Base-by-base conservation (phyloP, 805 yeast genomes). In the Zygosaccharomyces bisporus region DNA sequence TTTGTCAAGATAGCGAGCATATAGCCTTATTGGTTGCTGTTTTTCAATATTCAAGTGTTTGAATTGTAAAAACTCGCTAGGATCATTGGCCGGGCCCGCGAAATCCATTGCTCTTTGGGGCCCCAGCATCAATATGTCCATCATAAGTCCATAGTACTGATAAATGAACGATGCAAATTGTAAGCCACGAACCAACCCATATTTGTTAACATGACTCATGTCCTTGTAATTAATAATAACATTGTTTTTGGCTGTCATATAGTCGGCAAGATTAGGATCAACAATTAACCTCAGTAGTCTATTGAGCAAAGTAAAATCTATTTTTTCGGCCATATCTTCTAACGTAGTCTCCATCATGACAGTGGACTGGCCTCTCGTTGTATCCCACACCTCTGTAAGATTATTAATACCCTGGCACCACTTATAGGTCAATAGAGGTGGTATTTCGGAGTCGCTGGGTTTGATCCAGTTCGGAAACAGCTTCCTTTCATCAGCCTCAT, bases 401-500 rank as follows among this genome's bases (percentile, higher is more conserved):
- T 88, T 87, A 61, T 88, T 91, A 37, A 93, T 73, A 10, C 96
- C 96, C 57, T 86, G 95, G 56, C 88, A 81, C 95, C 96, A 93
- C 60, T 90, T 91, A 67, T 91, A 89, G 1, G 86, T 95, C 49
- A 91, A 70, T 24, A 90, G 64, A 0, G 96, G 99, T 0, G 98
- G 95, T 17, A 93, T 83, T 64, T 93, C 99, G 21, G 86, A 76
- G 56, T 93, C 99, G 53, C 86, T 80, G 6, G 99, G 99, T 60
- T 93, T 93, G 31, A 93, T 75, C 99, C 99, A 93, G 60, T 82
- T 83, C 3, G 99, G 99, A 66, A 93, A 93, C 20, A 93, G 66
- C 6, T 81, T 79, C 47, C 96, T 69, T 60, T 85, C 81, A 43
- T 87, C 96, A 7, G 93, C 91, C 60, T 93, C 98, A 64, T 85